Base-by-base conservation (phyloP, 495 filamentous ascomycete genomes). In the Opeltia flavorubescens region DNA sequence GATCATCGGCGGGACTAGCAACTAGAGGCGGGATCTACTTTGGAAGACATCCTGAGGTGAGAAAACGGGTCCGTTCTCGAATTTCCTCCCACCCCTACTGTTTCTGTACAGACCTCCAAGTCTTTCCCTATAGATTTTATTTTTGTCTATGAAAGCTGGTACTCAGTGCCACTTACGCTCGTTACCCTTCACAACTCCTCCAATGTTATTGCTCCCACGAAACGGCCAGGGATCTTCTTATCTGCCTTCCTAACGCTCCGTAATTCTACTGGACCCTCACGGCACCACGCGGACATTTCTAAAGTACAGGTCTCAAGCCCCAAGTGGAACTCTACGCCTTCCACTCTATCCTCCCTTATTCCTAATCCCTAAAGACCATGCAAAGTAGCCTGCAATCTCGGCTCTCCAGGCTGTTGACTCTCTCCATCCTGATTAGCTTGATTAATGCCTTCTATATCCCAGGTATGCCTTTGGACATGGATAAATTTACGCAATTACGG, bases 361-460 rank as follows among this genome's bases (percentile, higher is more conserved):
- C 43, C 31, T 42, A 50, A 50, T 50, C 47, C 52, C 39, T 44
- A 46, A 49, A 50, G 50, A 43, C 52, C 48, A 49, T 61, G 48
- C 49, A 60, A 52, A 33, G 52, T 34, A 58, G 62, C 46, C 53
- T 61, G 53, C 60, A 52, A 42, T 55, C 61, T 57, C 43, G 42
- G 39, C 44, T 55, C 50, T 52, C 43, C 59, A 61, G 59, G 53
- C 54, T 55, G 36, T 53, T 57, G 33, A 43, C 56, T 43, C 46
- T 65, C 17, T 47, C 38, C 46, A 45, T 28, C 23, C 49, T 48
- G 46, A 57, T 53, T 50, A 48, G 47, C 33, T 66, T 50, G 48
- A 53, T 63, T 20, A 66, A 75, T 45, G 81, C 82, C 25, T 88
- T 87, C 57, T 89, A 89, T 60, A 81, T 89, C 52, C 84, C 84